These are phyloP conservation scores for Eurotiales sp. DNA, from an alignment of 2,329 filamentous ascomycete species.

Conservation along the genomic window DNA sequence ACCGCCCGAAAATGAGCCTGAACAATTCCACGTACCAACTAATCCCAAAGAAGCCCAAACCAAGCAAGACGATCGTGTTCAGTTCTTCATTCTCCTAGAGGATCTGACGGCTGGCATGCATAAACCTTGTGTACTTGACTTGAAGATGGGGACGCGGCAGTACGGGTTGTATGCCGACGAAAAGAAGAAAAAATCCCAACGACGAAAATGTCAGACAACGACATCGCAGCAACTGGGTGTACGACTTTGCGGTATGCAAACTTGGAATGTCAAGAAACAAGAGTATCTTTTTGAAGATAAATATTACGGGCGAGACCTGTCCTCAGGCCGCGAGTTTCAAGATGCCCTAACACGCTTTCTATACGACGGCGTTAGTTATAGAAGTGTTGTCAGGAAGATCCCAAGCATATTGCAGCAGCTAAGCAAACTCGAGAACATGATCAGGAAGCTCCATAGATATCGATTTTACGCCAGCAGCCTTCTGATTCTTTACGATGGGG, in stretches of 20 bases:
- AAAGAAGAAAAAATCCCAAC: slow-evolving; percentile 90
- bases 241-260: slow-evolving; percentile 90
- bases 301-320: slow-evolving; percentile 86
- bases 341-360: slow-evolving; percentile 83
- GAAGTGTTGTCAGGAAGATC: slow-evolving; percentile 80
- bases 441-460: slow-evolving; percentile 74
- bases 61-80: slow-evolving; percentile 59
- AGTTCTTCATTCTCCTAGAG: slow-evolving; percentile 90
- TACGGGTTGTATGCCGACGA: slow-evolving; percentile 88
- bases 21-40: slow-evolving; percentile 48
- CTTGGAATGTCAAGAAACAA: slow-evolving; percentile 82
- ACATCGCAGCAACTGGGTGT: slow-evolving; percentile 91
- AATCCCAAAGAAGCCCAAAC: slow-evolving; percentile 73
- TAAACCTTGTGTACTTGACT: slow-evolving; percentile 89
- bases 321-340: slow-evolving; percentile 84
- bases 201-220: slow-evolving; percentile 85
- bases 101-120: slow-evolving; percentile 97
- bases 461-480: slow-evolving; percentile 94
- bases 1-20: slow-evolving; percentile 16
- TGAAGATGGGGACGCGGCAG: slow-evolving; percentile 98
- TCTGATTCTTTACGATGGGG: slow-evolving; percentile 95
- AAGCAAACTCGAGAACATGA: slow-evolving; percentile 75
- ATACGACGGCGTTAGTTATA: slow-evolving; percentile 79
- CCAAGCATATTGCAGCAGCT: slow-evolving; percentile 83
- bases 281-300: slow-evolving; percentile 97